Evolutionary conservation across 1,284 basidiomycete genomes (phyloP).

Genomic region (Marasmius tenuissimus): DNA sequence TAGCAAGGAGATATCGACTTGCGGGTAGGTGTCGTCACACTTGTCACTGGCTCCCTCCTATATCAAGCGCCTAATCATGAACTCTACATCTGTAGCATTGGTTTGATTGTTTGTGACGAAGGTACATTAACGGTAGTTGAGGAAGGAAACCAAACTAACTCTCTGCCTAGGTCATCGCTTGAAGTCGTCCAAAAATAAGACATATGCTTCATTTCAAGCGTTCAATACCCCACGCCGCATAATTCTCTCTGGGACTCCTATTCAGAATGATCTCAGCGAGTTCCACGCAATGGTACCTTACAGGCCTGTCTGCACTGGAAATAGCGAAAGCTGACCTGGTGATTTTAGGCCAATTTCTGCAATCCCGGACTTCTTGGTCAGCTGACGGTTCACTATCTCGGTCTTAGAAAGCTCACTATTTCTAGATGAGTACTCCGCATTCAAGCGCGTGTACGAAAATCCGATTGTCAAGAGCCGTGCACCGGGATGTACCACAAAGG

Average conservation of each 20-base stretch:
- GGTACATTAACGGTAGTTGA: conserved; percentile 42
- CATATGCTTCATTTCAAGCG: conserved; percentile 84
- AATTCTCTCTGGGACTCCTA: conserved; percentile 95
- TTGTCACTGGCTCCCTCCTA: neutral
- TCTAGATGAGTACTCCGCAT: conserved; percentile 70
- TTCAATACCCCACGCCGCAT: conserved; percentile 75
- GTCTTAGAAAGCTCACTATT: conserved; percentile 6
- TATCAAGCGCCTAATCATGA: conserved; percentile 31
- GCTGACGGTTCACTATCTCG: conserved; percentile 22
- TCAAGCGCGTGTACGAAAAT: conserved; percentile 82
- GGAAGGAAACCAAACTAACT: neutral
- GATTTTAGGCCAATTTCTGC: conserved; percentile 81
- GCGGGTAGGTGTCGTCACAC: conserved; percentile 48
- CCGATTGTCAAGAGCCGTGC: conserved; percentile 89
- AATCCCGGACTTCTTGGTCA: conserved; percentile 86
- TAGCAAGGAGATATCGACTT: conserved; percentile 62
- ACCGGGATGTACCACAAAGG: conserved; percentile 71
- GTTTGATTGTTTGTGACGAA: conserved; percentile 95
- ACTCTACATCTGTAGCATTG: conserved; percentile 72
- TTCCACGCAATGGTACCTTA: conserved; percentile 89
- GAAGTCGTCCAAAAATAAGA: conserved; percentile 92
- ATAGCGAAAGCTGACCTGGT: neutral
- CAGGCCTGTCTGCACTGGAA: conserved; percentile 3
- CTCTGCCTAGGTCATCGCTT: conserved; percentile 79
- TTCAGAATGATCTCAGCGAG: conserved; percentile 95